Conservation (phyloP, 495 filamentous ascomycete genomes). For the Penicillium lividum region DNA sequence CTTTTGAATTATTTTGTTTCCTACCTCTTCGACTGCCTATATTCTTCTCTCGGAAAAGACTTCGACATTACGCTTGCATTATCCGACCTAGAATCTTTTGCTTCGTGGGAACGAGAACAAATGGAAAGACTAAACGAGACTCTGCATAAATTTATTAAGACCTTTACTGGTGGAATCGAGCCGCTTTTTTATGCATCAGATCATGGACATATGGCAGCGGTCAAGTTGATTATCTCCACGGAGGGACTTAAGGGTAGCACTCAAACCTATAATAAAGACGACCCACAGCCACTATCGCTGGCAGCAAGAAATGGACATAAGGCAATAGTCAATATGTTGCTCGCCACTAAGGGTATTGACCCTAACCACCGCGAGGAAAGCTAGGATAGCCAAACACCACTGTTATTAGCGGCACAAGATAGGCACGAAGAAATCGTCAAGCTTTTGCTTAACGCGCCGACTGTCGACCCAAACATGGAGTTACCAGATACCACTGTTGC, state of each 20-base stretch:
- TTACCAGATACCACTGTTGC: neutral
- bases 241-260: neutral
- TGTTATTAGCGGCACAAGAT: too few species aligned
- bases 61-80: neutral
- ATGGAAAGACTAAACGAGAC: neutral
- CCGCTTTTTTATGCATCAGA: constrained; percentile 1
- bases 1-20: neutral
- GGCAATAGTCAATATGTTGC: neutral
- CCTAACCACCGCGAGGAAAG: too few species aligned
- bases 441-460: too few species aligned
- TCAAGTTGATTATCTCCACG: neutral
- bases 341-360: too few species aligned
- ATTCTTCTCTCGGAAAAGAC: neutral
- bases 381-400: too few species aligned
- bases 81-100: neutral
- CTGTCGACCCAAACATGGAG: neutral
- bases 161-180: neutral
- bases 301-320: neutral
- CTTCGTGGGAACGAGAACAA: neutral
- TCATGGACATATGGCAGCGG: neutral
- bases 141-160: neutral
- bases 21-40: neutral
- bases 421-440: too few species aligned
- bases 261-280: neutral
- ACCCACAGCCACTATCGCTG: neutral